Evolutionary conservation across 2,329 filamentous ascomycete species (phyloP).

Genomic region (Nectriaceae sp.): DNA sequence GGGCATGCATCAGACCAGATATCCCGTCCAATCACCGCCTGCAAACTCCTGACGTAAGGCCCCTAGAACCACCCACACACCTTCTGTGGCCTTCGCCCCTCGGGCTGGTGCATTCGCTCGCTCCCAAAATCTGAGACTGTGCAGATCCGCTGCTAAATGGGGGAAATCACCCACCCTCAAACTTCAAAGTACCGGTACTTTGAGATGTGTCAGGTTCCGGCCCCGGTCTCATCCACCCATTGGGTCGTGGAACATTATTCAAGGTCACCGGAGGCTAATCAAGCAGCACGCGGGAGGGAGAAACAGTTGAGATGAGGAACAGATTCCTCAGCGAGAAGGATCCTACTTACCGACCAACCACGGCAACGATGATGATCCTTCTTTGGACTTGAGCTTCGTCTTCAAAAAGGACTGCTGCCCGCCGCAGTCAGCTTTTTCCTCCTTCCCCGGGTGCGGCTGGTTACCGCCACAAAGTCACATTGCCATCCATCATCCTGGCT

Average conservation of each 20-base stretch:
- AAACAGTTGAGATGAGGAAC: neutral
- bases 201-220: constrained; percentile 30
- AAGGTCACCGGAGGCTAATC: too few species aligned
- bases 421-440: neutral
- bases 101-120: constrained; percentile 30
- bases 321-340: neutral
- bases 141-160: constrained; percentile 37
- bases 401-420: neutral
- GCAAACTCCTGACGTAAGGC: constrained; percentile 20
- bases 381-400: neutral
- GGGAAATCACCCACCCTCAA: constrained; percentile 17
- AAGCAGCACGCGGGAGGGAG: neutral
- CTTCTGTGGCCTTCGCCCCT: constrained; percentile 21
- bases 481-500: neutral
- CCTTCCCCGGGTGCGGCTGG: neutral
- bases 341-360: neutral
- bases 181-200: constrained; percentile 29
- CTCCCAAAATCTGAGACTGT: constrained; percentile 37
- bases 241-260: neutral
- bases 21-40: constrained; percentile 21
- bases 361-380: neutral
- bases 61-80: constrained; percentile 21
- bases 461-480: neutral
- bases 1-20: too few species aligned
- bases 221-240: constrained; percentile 15